Percentiles rank a stretch among this genome's conserved stretches.
Conservation (phyloP, 352 stramenopile genomes). For the Phytopythium oedochilum region DNA sequence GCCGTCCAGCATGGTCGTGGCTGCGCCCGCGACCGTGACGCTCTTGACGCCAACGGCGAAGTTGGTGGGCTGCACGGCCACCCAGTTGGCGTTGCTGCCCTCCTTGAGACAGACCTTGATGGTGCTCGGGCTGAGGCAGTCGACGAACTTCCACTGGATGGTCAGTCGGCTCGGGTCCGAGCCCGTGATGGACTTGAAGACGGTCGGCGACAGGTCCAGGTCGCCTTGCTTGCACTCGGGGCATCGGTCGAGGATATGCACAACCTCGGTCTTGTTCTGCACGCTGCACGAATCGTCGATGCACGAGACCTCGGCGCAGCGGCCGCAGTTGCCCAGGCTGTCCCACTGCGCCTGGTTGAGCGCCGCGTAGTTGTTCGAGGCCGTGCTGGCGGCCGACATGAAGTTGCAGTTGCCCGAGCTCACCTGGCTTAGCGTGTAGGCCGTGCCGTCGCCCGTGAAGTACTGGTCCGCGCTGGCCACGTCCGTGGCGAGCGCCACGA, state of each 20-base stretch:
- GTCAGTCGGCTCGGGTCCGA: conserved; percentile 43
- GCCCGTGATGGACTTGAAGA: conserved; percentile 70
- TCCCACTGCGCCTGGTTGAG: conserved; percentile 66
- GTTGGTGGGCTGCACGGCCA: conserved; percentile 63
- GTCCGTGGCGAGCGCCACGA: conserved; percentile 4
- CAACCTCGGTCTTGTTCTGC: conserved; percentile 38
- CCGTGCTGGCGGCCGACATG: conserved; percentile 38
- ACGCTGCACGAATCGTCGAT: conserved; percentile 39
- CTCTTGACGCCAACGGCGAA: conserved; percentile 34
- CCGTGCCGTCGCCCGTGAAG: conserved; percentile 37
- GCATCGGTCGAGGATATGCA: conserved; percentile 71
- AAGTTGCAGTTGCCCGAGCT: conserved; percentile 50
- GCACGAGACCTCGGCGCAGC: conserved; percentile 59
- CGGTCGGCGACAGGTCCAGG: conserved; percentile 59
- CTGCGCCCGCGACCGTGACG: conserved; percentile 52
- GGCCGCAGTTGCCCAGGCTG: conserved; percentile 39
- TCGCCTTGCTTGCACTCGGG: conserved; percentile 64
- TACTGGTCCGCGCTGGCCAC: conserved; percentile 17
- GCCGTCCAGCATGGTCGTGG: conserved; percentile 55
- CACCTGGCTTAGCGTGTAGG: conserved; percentile 28
- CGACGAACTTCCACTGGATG: conserved; percentile 65
- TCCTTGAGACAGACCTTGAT: conserved; percentile 69
- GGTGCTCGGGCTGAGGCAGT: conserved; percentile 45
- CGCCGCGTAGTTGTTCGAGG: conserved; percentile 60
- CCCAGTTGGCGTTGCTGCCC: conserved; percentile 55